Evolutionary conservation across 371 early-diverging fungal species (phyloP).

Genomic region (Rhizopus microsporus): DNA sequence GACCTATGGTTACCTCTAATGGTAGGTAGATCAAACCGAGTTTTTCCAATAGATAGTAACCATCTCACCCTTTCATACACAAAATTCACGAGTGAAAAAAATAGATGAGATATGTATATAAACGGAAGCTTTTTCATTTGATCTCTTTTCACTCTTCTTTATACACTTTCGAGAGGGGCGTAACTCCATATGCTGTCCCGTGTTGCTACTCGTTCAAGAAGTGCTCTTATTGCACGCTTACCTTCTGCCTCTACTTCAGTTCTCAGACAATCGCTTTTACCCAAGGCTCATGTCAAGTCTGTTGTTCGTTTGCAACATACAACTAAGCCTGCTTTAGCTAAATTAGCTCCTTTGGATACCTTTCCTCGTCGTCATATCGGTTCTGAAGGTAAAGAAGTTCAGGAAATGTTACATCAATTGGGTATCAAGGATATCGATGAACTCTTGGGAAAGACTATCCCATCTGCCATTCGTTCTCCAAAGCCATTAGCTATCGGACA

Average conservation of each 20-base stretch:
- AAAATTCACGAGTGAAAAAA: conserved; percentile 16
- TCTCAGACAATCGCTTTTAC: conserved; percentile 7
- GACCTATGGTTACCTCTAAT: conserved; percentile 35
- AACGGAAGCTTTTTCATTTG: not conserved
- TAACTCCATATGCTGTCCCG: conserved; percentile 33
- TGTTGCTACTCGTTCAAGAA: conserved; percentile 30
- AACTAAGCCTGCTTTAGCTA: conserved; percentile 35
- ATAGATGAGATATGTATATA: not conserved
- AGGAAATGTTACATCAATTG: conserved; percentile 78
- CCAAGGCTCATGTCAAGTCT: conserved; percentile 10
- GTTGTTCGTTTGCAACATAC: conserved; percentile 36
- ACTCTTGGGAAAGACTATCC: conserved; percentile 82
- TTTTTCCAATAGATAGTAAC: conserved; percentile 25
- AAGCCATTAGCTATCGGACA: conserved; percentile 65
- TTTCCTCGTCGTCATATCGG: conserved; percentile 92
- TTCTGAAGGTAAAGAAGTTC: conserved; percentile 70
- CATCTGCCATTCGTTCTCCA: conserved; percentile 76
- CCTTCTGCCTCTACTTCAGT: conserved; percentile 14
- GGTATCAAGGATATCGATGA: conserved; percentile 80
- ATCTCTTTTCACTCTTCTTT: conserved; percentile 15
- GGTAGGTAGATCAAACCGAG: conserved; percentile 38
- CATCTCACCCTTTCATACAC: conserved; percentile 14
- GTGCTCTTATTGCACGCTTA: conserved; percentile 20
- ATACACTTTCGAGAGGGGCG: conserved; percentile 4
- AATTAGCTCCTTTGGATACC: conserved; percentile 65